A percentile compares a stretch with the other conserved stretches of the same genome.
phyloP scores from a whole-genome alignment of 2,329 filamentous ascomycete species.

The Pseudocercospora macadamiae region DNA sequence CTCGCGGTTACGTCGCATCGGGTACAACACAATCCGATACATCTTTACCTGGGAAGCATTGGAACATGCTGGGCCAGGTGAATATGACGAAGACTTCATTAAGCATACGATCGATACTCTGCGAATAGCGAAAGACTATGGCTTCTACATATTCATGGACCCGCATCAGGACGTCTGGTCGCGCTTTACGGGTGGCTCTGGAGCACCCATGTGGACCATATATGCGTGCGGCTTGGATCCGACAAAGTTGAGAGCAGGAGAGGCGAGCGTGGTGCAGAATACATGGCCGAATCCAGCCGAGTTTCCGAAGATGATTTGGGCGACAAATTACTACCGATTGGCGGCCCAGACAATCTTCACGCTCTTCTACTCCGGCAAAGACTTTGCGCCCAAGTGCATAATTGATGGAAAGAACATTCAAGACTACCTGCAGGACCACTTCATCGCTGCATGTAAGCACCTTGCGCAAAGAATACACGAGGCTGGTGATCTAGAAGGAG shows the following conservation, averaged over 20 bases:
- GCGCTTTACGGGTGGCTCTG: constrained; percentile 88
- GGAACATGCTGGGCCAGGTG: constrained; percentile 85
- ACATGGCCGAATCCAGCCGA: constrained; percentile 81
- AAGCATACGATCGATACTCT: constrained; percentile 85
- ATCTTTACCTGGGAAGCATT: constrained; percentile 99
- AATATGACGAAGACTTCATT: constrained; percentile 93
- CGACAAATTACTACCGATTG: constrained; percentile 90
- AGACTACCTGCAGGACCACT: constrained; percentile 89
- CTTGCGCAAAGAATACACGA: constrained; percentile 84
- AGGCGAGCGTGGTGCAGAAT: constrained; percentile 93
- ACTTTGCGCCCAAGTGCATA: constrained; percentile 94
- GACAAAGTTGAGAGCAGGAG: constrained; percentile 77
- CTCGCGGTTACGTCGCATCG: constrained; percentile 79
- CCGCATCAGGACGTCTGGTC: constrained; percentile 99
- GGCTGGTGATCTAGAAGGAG: constrained; percentile 82
- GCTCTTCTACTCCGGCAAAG: constrained; percentile 84
- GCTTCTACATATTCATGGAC: constrained; percentile 98
- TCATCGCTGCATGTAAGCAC: constrained; percentile 76
- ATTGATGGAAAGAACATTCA: constrained; percentile 96
- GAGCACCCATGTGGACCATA: constrained; percentile 95
- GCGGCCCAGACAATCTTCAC: constrained; percentile 91
- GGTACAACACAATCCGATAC: constrained; percentile 96
- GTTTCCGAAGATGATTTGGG: constrained; percentile 99
- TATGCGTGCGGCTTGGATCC: constrained; percentile 94
- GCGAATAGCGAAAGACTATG: constrained; percentile 82